Percentiles rank a stretch among this genome's conserved stretches.
Evolutionary conservation across 495 filamentous ascomycete genomes (phyloP).

Genomic region (Xylaria curta): DNA sequence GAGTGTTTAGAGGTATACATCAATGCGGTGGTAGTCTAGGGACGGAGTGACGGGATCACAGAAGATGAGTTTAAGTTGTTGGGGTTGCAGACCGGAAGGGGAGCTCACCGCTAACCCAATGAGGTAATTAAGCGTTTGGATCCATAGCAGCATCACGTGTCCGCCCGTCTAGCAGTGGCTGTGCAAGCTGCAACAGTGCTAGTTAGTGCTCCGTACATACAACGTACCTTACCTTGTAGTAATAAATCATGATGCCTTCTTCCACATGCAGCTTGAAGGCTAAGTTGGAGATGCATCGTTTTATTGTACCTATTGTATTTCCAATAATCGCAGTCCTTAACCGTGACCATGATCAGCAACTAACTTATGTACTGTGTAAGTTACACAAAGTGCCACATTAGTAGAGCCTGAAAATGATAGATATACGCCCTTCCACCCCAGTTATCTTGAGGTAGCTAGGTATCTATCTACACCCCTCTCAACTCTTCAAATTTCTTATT

Average conservation of each 20-base stretch:
- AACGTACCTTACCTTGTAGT: not conserved
- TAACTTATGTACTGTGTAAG: not conserved
- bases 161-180: slow-evolving; percentile 1
- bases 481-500: not conserved
- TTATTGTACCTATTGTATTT: not conserved
- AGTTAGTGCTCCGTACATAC: not conserved
- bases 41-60: slow-evolving; percentile 15
- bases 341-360: not conserved
- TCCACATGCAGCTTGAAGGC: not conserved
- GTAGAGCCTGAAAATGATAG: not conserved
- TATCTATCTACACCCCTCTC: not conserved
- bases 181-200: not conserved
- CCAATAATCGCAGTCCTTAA: not conserved
- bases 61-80: not conserved
- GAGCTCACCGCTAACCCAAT: not conserved
- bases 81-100: not conserved
- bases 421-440: not conserved
- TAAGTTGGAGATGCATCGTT: not conserved
- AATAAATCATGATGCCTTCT: not conserved
- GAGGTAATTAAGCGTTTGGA: not conserved
- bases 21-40: slow-evolving; percentile 10
- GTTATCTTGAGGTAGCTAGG: not conserved
- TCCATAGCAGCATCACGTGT: slow-evolving; percentile 15
- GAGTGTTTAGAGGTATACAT: not conserved
- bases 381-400: slow-evolving; percentile 7